A percentile compares a stretch with the other conserved stretches of the same genome.
phyloP scores from a whole-genome alignment of 106 monocot species.

The Platanthera zijinensis region DNA sequence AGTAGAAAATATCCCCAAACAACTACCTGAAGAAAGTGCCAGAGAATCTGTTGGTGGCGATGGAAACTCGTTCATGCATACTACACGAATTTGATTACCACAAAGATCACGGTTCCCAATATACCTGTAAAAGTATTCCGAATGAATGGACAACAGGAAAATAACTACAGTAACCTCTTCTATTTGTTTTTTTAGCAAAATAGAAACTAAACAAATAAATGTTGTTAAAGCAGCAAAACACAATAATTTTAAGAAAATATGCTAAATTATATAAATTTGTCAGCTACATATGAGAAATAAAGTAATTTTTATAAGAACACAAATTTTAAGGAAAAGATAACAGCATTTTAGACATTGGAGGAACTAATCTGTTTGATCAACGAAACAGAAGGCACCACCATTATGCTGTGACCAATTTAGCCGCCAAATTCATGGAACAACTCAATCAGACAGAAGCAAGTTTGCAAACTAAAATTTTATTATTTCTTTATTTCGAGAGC shows the following conservation, averaged over 20 bases:
- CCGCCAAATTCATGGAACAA: too few species aligned
- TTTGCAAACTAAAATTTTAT: too few species aligned
- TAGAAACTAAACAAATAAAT: not conserved
- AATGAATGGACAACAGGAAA: not conserved
- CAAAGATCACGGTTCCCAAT: constrained; percentile 78
- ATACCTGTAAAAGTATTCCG: constrained; percentile 32
- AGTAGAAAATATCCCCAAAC: not conserved
- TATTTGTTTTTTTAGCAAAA: not conserved
- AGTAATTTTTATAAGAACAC: not conserved
- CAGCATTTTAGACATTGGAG: not conserved
- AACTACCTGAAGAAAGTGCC: constrained; percentile 35
- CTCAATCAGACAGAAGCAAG: too few species aligned
- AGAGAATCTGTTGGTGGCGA: constrained; percentile 27
- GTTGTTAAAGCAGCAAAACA: not conserved
- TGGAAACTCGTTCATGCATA: constrained; percentile 50
- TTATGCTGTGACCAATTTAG: too few species aligned
- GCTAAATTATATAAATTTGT: not conserved
- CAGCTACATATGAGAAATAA: not conserved
- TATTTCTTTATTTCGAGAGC: too few species aligned
- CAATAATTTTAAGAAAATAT: not conserved
- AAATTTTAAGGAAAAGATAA: not conserved
- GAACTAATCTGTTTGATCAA: too few species aligned
- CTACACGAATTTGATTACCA: constrained; percentile 58
- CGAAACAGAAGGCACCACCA: too few species aligned
- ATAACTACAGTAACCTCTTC: not conserved